Percentiles rank a stretch among this genome's conserved stretches.
Conservation (phyloP, 78 protist species). For the Dictyostelium citrinum region DNA sequence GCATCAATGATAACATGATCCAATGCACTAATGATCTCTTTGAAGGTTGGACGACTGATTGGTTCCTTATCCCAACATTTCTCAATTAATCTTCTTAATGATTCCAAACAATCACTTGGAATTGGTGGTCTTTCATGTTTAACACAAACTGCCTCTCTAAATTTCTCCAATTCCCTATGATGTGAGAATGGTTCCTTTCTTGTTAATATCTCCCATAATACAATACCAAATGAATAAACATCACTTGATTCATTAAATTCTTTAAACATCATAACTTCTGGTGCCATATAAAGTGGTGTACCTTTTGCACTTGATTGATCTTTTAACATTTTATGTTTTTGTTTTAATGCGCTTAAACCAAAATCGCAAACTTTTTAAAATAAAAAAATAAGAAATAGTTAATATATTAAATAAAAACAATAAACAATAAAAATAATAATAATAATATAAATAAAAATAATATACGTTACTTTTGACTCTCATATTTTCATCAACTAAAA, state of each 20-base stretch:
- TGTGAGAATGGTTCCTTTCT: slow-evolving; percentile 82
- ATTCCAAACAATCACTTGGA: slow-evolving; percentile 63
- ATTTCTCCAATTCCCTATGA: slow-evolving; percentile 73
- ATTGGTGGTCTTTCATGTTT: slow-evolving; percentile 79
- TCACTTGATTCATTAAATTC: slow-evolving; percentile 79
- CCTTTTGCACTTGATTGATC: slow-evolving; percentile 83
- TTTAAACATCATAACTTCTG: slow-evolving; percentile 85
- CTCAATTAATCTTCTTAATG: slow-evolving; percentile 60
- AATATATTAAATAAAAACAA: neutral
- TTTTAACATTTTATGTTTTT: slow-evolving; percentile 73
- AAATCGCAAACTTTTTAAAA: slow-evolving; percentile 63
- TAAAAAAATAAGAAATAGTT: slow-evolving; percentile 12
- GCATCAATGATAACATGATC: slow-evolving; percentile 82
- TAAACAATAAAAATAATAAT: neutral
- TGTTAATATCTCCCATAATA: slow-evolving; percentile 78
- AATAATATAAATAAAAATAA: neutral
- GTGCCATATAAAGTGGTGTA: slow-evolving; percentile 85
- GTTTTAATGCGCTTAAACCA: slow-evolving; percentile 74
- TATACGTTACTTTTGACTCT: slow-evolving; percentile 72
- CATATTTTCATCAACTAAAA: slow-evolving; percentile 80
- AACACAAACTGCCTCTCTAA: slow-evolving; percentile 80
- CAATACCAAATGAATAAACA: slow-evolving; percentile 81
- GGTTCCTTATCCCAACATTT: slow-evolving; percentile 84
- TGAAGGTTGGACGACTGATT: slow-evolving; percentile 60
- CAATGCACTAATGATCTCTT: slow-evolving; percentile 64